Base-by-base conservation (phyloP, 2,329 filamentous ascomycete species). In the Colletotrichum trifolii region DNA sequence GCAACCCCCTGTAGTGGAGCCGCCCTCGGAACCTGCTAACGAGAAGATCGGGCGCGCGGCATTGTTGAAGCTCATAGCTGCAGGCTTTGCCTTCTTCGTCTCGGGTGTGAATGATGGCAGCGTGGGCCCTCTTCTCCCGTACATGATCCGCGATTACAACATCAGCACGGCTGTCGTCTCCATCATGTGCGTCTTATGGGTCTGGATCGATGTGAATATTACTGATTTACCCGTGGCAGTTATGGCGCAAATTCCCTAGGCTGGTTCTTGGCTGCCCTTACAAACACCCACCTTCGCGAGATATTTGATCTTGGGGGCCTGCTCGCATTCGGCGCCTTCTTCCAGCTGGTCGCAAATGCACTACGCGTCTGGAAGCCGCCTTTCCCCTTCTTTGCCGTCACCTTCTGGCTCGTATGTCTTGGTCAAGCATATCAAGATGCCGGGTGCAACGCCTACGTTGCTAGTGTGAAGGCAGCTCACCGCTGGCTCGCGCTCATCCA, bases 21-120 rank as follows among this genome's bases (percentile, higher is more conserved):
- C 15, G 9, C 10, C 47, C 3, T n/a, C 46, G 10, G 35, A 39
- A 17, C 8, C 35, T 2, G 1, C 11, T 2, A 38, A 67, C 6
- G 49, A 54, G 13, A 55, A 54, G 12, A 60, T 75, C 55, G 70
- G 70, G 66, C 50, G 59, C 54, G 40, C 64, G 46, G 69, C 72
- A 13, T 67, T 77, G 17, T 65, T 85, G 40, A 88, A 87, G 71
- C 74, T 90, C 2, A 58, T 83, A 42, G 85, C 84, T 47, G 82
- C 85, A 2, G 84, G 83, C 0, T 84, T 89, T 67, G 87, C 86
- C 0, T 91, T 90, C 76, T 89, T 91, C 70, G 86, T 88, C 36
- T 87, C 88, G 0, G 88, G 89, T 0, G 79, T 86, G 52, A 91
- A 89, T 61, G 89, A 91, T 71, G 88, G 88, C 38, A 88, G 84